Conservation (phyloP, 495 filamentous ascomycete species). For the Tuber umbilicatum region DNA sequence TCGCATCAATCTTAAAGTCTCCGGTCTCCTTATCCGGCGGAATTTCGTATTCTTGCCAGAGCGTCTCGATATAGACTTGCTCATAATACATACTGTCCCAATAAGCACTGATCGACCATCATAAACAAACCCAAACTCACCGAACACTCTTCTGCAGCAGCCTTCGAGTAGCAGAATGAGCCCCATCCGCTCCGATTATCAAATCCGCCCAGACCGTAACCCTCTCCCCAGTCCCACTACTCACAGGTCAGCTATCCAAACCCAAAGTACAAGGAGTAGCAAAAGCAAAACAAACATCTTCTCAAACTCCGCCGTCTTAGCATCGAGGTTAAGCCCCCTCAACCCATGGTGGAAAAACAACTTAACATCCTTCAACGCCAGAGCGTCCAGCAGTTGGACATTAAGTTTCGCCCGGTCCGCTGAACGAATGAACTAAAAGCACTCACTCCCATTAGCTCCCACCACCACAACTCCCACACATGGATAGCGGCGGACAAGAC, state of each 20-base stretch:
- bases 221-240: constrained; percentile 44
- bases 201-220: constrained; percentile 80
- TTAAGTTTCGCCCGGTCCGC: constrained; percentile 78
- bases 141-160: constrained; percentile 80
- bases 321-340: constrained; percentile 72
- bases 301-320: constrained; percentile 83
- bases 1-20: constrained; percentile 71
- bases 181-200: constrained; percentile 92
- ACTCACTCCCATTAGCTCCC: constrained; percentile 5
- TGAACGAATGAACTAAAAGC: constrained; percentile 51
- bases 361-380: constrained; percentile 78
- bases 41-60: constrained; percentile 97
- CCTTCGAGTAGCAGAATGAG: constrained; percentile 80
- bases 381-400: constrained; percentile 74
- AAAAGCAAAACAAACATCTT: constrained; percentile 40
- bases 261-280: neutral
- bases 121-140: constrained; percentile 13
- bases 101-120: neutral
- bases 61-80: constrained; percentile 90
- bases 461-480: neutral
- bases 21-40: constrained; percentile 51
- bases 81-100: constrained; percentile 71
- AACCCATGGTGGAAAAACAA: constrained; percentile 90
- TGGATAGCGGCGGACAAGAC: constrained; percentile 19
- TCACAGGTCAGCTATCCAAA: neutral